Conservation (phyloP, 495 filamentous ascomycete genomes). For the Neurospora tetrasperma region DNA sequence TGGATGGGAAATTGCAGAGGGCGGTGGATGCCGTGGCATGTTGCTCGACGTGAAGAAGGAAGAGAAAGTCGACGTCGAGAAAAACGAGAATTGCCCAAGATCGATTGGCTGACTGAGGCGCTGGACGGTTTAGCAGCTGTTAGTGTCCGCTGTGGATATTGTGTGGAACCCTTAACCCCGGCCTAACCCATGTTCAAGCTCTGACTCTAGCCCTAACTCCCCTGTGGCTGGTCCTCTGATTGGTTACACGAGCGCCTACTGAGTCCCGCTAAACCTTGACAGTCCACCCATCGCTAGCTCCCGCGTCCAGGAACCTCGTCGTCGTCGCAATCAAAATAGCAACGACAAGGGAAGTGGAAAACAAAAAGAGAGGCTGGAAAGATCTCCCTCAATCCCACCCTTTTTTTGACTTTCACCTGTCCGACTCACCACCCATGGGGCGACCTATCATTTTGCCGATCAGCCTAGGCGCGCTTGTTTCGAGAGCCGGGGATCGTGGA, state of each 20-base stretch:
- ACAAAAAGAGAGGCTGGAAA: constrained; percentile 1
- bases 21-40: neutral
- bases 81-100: neutral
- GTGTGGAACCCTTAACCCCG: neutral
- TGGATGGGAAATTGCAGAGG: neutral
- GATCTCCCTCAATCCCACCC: neutral
- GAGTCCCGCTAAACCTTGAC: constrained; percentile 1
- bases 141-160: neutral
- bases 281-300: neutral
- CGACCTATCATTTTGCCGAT: neutral
- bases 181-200: neutral
- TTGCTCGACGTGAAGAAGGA: neutral
- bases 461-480: neutral
- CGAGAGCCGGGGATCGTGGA: neutral
- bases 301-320: constrained; percentile 3
- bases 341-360: neutral
- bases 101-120: neutral
- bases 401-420: neutral
- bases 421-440: neutral
- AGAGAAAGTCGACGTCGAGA: neutral
- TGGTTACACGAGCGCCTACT: constrained; percentile 12
- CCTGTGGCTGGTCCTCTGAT: neutral
- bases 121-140: neutral
- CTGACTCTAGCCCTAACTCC: neutral
- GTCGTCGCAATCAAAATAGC: constrained; percentile 1